Base-by-base conservation (phyloP, 495 filamentous ascomycete genomes). In the Evansstolkia leycettana region DNA sequence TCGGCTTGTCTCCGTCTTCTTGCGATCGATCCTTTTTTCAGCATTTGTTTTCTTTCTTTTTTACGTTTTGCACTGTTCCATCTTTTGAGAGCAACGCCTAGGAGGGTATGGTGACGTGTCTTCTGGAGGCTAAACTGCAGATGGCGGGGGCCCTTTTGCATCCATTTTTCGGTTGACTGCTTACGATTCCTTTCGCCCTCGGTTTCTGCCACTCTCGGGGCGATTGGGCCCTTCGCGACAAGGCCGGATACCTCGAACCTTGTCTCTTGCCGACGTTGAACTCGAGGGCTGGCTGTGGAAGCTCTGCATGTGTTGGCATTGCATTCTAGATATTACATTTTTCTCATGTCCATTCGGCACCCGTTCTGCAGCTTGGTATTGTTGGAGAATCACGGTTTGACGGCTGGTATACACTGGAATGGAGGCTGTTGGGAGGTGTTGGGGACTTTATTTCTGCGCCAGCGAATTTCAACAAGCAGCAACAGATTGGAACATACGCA, bases 381-480 rank as follows among this genome's bases (percentile, higher is more conserved):
- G 54, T 57, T 52, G 61, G 61, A 61, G 61, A 61, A 61, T 55
- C 50, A 58, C 46, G 61, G 60, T 58, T 49, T 59, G 60, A 62
- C 62, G 56, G 60, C 52, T 58, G 58, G 58, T 56, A 62, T 60
- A 62, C 58, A 59, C 45, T 52, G 58, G 55, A 51, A 58, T 48
- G 60, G 60, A 56, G n/a, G n/a, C 54, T 58, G 47, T 55, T 57
- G 55, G 57, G 55, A 50, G 60, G 57, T 65, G 58, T 62, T 62
- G 55, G 58, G 58, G 58, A 56, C 55, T 61, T 60, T 48, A 29
- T 52, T 61, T 64, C 61, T 58, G 51, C 49, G 54, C 57, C 56
- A 58, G 51, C 46, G 43, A 52, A 36, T 38, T 36, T 35, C 36
- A n/a, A 23, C 34, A 39, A 23, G 28, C 41, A 39, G 23, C 41